These are phyloP conservation scores for Crassisporium funariophilum DNA, from an alignment of 768 basidiomycete genomes.

Conservation along the genomic window DNA sequence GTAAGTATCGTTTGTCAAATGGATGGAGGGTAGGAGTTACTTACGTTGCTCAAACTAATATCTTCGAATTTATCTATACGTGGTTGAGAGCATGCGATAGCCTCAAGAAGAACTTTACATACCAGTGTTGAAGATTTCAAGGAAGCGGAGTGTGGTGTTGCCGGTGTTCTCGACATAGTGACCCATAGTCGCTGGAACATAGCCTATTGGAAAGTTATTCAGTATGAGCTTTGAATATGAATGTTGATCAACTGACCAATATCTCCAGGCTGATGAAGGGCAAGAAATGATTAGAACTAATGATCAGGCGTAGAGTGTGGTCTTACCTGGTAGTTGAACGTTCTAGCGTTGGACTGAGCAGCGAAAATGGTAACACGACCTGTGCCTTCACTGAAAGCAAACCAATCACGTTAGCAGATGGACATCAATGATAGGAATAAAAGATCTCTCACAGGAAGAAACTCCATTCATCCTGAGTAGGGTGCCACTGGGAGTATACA, in stretches of 20 bases:
- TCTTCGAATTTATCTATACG: constrained; percentile 49
- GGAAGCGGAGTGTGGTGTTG: constrained; percentile 56
- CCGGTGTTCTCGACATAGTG: constrained; percentile 73
- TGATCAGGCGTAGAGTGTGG: constrained; percentile 56
- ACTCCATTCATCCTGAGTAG: constrained; percentile 68
- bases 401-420: constrained; percentile 32
- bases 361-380: constrained; percentile 64
- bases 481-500: constrained; percentile 57
- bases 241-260: constrained; percentile 39
- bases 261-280: constrained; percentile 65
- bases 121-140: constrained; percentile 64
- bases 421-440: constrained; percentile 18
- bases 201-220: constrained; percentile 35
- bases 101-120: constrained; percentile 18
- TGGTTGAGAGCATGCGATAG: background rate
- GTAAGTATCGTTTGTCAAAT: background rate
- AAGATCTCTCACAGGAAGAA: constrained; percentile 49
- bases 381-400: constrained; percentile 39
- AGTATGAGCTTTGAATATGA: background rate
- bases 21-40: background rate
- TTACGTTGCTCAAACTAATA: constrained; percentile 44
- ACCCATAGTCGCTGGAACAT: constrained; percentile 62
- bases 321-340: constrained; percentile 57
- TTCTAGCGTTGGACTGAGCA: constrained; percentile 51
- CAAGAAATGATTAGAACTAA: constrained; percentile 51